Percentiles rank a stretch among this genome's conserved stretches.
phyloP scores from a whole-genome alignment of 2,329 filamentous ascomycete genomes.

The Xylaria multiplex region DNA sequence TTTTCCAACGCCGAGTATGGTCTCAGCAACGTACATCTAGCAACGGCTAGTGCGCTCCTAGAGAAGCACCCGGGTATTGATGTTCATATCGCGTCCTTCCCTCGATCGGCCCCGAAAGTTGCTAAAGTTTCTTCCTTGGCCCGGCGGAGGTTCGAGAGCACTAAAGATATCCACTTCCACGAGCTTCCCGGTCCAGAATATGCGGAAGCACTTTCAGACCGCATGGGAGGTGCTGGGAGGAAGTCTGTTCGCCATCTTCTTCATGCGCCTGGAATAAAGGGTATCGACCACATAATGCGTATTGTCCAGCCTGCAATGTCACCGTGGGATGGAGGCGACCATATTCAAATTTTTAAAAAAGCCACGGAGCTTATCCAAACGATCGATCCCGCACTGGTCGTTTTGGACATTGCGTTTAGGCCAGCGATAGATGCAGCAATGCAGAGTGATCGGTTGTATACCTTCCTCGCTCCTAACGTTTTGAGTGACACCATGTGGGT shows the following conservation, averaged over 20 bases:
- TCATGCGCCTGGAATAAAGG: conserved; percentile 35
- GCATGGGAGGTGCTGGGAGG: conserved; percentile 13
- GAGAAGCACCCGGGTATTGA: conserved; percentile 37
- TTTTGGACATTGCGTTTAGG: conserved; percentile 37
- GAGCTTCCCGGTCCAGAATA: conserved; percentile 26
- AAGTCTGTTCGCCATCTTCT: conserved; percentile 24
- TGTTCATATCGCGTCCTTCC: conserved; percentile 40
- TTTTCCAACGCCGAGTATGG: conserved; percentile 37
- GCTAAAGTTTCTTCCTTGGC: conserved; percentile 28
- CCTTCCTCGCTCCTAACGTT: conserved; percentile 37
- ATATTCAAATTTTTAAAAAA: conserved; percentile 35
- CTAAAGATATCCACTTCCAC: conserved; percentile 27
- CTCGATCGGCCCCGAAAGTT: conserved; percentile 28
- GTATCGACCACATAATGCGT: conserved; percentile 32
- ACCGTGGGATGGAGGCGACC: conserved; percentile 38
- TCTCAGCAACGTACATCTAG: conserved; percentile 39
- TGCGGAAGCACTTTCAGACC: conserved; percentile 21
- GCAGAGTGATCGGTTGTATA: conserved; percentile 38
- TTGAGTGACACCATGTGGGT: conserved; percentile 37
- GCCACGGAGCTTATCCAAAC: conserved; percentile 32
- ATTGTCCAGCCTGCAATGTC: conserved; percentile 34
- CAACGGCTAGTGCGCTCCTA: conserved; percentile 37
- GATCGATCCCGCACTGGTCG: conserved; percentile 38
- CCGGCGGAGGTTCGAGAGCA: conserved; percentile 14
- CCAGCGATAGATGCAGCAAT: conserved; percentile 40